Percentiles rank a stretch among this genome's conserved stretches.
Evolutionary conservation across 345 rosid genomes (phyloP).

Genomic region (Salix viminalis): DNA sequence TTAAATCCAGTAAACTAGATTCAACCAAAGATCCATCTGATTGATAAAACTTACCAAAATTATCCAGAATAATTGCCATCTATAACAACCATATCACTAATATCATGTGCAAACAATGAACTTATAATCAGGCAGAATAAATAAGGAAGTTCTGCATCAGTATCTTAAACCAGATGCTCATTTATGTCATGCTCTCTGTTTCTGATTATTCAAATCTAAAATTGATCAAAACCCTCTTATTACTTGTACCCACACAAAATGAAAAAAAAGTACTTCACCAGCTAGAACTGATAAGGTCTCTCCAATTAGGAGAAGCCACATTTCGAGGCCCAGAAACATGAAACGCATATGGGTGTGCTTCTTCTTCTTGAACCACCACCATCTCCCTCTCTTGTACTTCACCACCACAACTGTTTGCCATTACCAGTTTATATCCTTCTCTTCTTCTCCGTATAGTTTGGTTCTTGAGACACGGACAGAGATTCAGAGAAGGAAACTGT

Average conservation of each 20-base stretch:
- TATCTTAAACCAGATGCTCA: neutral
- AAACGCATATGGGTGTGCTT: constrained; percentile 84
- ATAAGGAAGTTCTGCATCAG: neutral
- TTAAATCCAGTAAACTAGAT: neutral
- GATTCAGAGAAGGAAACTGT: neutral
- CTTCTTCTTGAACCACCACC: constrained; percentile 29
- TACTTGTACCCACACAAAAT: neutral
- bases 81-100: neutral
- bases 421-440: neutral
- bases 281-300: constrained; percentile 88
- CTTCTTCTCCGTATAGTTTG: neutral
- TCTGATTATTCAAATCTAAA: neutral
- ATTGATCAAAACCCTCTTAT: neutral
- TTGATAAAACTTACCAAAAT: neutral
- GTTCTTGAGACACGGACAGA: neutral
- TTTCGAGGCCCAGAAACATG: constrained; percentile 93
- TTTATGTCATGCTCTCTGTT: neutral
- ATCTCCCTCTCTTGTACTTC: neutral
- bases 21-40: neutral
- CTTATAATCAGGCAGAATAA: neutral
- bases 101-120: neutral
- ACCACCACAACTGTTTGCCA: neutral
- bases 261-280: constrained; percentile 43
- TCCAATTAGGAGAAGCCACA: constrained; percentile 81
- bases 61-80: neutral